These are phyloP conservation scores for Trichoderma afroharzianum DNA, from an alignment of 2,329 filamentous ascomycete species.

Conservation along the genomic window DNA sequence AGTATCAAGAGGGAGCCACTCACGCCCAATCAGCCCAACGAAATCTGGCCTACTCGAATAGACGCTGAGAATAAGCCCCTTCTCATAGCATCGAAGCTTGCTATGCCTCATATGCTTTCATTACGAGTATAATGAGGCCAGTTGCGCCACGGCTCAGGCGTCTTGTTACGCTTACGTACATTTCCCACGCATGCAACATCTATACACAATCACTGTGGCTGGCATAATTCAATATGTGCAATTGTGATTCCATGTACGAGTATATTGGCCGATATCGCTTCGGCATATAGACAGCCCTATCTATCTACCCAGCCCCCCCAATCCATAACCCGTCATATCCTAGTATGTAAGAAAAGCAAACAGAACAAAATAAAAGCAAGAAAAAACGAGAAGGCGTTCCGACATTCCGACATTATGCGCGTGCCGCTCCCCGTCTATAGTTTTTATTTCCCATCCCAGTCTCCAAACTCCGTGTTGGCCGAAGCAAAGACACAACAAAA, in stretches of 20 bases:
- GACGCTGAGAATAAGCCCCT: neutral
- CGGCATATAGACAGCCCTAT: neutral
- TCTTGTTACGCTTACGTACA: neutral
- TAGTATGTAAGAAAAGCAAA: neutral
- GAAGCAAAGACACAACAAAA: neutral
- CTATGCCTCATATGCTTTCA: neutral
- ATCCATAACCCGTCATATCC: constrained; percentile 1
- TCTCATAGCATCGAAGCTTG: neutral
- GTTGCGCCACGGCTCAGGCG: neutral
- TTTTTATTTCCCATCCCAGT: neutral
- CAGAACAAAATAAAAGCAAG: neutral
- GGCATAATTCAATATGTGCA: neutral
- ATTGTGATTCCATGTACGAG: neutral
- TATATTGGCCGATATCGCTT: neutral
- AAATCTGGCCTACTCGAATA: neutral
- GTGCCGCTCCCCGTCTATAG: neutral
- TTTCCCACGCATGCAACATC: neutral
- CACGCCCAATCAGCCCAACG: neutral
- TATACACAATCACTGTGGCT: neutral
- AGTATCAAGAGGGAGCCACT: neutral
- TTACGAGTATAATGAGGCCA: no score
- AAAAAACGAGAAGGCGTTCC: neutral
- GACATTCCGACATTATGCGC: constrained; percentile 5
- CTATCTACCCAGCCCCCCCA: neutral
- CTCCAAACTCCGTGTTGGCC: constrained; percentile 14